Conservation (phyloP, 2,329 filamentous ascomycete genomes). For the Alternaria burnsii region DNA sequence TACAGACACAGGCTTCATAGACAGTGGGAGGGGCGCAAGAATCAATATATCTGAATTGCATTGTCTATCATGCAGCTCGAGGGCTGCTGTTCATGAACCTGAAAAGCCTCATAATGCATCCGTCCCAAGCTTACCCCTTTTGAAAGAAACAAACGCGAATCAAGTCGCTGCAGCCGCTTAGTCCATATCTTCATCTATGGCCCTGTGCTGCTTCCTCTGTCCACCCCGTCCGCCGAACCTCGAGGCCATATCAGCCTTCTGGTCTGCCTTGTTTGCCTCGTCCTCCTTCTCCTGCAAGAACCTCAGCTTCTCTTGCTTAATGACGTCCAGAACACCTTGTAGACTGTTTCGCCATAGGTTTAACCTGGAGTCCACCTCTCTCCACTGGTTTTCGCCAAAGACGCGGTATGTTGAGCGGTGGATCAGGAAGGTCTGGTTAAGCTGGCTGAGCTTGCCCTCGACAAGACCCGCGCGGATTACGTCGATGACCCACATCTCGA, state of each 20-base stretch:
- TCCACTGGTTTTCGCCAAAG: slow-evolving; percentile 98
- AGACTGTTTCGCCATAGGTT: slow-evolving; percentile 91
- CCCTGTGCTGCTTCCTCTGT: slow-evolving; percentile 41
- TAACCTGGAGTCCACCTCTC: slow-evolving; percentile 87
- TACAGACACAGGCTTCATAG: slow-evolving; percentile 35
- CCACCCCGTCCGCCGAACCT: slow-evolving; percentile 37
- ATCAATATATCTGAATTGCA: slow-evolving; percentile 34
- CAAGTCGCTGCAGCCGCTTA: slow-evolving; percentile 27
- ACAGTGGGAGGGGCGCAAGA: not conserved
- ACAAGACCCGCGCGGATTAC: slow-evolving; percentile 95
- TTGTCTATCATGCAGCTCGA: slow-evolving; percentile 47
- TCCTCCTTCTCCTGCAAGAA: slow-evolving; percentile 80
- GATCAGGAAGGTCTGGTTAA: slow-evolving; percentile 91
- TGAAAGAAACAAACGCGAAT: slow-evolving; percentile 28
- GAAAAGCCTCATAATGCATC: slow-evolving; percentile 43
- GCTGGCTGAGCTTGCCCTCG: slow-evolving; percentile 94
- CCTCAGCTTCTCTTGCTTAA: slow-evolving; percentile 82
- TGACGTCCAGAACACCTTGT: slow-evolving; percentile 77
- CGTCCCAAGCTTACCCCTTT: slow-evolving; percentile 32
- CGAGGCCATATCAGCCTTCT: slow-evolving; percentile 61
- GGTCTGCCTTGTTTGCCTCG: slow-evolving; percentile 75
- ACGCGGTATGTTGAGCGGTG: slow-evolving; percentile 96
- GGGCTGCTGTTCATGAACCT: slow-evolving; percentile 39
- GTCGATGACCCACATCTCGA: slow-evolving; percentile 99
- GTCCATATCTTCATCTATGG: slow-evolving; percentile 49